Evolutionary conservation across 192 early-diverging fungal species (phyloP).

Genomic region (Coemansia sp.): DNA sequence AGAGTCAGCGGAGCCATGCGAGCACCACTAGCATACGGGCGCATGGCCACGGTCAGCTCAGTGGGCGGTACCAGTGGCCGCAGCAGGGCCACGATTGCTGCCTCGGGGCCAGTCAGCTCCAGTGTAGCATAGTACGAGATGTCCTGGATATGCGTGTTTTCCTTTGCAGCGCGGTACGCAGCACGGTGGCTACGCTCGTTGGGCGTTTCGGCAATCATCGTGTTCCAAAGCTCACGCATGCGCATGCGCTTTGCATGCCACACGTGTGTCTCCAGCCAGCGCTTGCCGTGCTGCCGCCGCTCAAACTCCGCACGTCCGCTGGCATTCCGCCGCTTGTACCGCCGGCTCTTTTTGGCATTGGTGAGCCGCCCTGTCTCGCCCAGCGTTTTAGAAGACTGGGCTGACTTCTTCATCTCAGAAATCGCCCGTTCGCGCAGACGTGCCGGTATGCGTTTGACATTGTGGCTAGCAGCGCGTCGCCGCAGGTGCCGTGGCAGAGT

Average conservation of each 20-base stretch:
- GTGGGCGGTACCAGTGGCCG: conserved; percentile 59
- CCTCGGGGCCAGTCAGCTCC: conserved; percentile 62
- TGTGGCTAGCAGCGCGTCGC: conserved; percentile 92
- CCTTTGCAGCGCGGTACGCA: conserved; percentile 70
- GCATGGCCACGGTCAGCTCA: conserved; percentile 1
- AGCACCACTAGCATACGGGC: conserved; percentile 15
- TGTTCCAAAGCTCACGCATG: conserved; percentile 82
- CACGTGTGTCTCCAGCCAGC: conserved; percentile 96
- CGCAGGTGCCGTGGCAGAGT: conserved; percentile 86
- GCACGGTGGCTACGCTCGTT: conserved; percentile 82
- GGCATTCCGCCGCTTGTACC: conserved; percentile 44
- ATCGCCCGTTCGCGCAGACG: conserved; percentile 74
- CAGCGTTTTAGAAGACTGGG: conserved; percentile 18
- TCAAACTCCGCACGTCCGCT: conserved; percentile 36
- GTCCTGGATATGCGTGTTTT: conserved; percentile 79
- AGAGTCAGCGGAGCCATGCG: conserved; percentile 36
- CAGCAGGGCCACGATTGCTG: conserved; percentile 55
- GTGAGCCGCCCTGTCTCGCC: conserved; percentile 18
- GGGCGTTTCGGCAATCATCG: conserved; percentile 65
- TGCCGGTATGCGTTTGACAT: conserved; percentile 87
- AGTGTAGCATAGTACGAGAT: conserved; percentile 75
- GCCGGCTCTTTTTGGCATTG: conserved; percentile 22
- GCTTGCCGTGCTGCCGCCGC: conserved; percentile 54
- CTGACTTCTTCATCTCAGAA: conserved; percentile 62
- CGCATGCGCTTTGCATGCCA: conserved; percentile 99